Percentiles rank a stretch among this genome's conserved stretches.
These are phyloP conservation scores for Leucogyrophana mollusca DNA, from an alignment of 768 basidiomycete genomes.

Conservation along the genomic window DNA sequence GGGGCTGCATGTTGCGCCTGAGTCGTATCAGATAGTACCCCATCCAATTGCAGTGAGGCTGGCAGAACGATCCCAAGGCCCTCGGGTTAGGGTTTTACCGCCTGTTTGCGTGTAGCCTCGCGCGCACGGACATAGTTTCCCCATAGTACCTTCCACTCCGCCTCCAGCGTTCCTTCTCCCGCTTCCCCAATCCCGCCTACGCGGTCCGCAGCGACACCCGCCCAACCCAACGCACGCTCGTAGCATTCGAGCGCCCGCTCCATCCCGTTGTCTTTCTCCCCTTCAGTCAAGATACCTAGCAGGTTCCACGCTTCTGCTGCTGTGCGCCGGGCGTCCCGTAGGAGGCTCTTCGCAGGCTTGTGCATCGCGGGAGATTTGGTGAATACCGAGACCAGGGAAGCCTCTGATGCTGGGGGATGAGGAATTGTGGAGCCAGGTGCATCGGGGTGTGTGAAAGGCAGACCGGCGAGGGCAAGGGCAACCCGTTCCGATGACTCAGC, in stretches of 20 bases:
- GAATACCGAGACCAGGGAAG: conserved; percentile 44
- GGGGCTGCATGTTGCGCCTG: too few relatives aligned
- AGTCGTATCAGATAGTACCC: too few relatives aligned
- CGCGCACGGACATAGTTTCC: conserved; percentile 58
- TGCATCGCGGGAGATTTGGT: conserved; percentile 48
- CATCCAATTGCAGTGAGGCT: too few relatives aligned
- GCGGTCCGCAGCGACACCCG: conserved; percentile 42
- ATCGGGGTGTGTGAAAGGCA: conserved; percentile 33
- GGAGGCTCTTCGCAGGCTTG: conserved; percentile 52
- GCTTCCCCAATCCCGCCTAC: conserved; percentile 38
- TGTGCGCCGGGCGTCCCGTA: conserved; percentile 68
- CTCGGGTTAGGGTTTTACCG: too few relatives aligned
- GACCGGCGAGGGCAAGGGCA: conserved; percentile 49
- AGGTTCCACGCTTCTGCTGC: conserved; percentile 78
- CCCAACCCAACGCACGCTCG: conserved; percentile 69
- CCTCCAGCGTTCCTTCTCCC: conserved; percentile 52
- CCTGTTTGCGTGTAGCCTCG: conserved; percentile 14
- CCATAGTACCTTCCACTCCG: conserved; percentile 62
- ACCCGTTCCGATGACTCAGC: conserved; percentile 70
- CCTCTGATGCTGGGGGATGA: conserved; percentile 37
- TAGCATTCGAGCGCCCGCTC: conserved; percentile 58
- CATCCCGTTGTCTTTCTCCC: conserved; percentile 26
- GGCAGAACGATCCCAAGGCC: too few relatives aligned
- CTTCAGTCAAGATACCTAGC: conserved; percentile 64
- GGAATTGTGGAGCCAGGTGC: conserved; percentile 32